phyloP scores from a whole-genome alignment of 495 filamentous ascomycete genomes.

The Cercophora newfieldiana region DNA sequence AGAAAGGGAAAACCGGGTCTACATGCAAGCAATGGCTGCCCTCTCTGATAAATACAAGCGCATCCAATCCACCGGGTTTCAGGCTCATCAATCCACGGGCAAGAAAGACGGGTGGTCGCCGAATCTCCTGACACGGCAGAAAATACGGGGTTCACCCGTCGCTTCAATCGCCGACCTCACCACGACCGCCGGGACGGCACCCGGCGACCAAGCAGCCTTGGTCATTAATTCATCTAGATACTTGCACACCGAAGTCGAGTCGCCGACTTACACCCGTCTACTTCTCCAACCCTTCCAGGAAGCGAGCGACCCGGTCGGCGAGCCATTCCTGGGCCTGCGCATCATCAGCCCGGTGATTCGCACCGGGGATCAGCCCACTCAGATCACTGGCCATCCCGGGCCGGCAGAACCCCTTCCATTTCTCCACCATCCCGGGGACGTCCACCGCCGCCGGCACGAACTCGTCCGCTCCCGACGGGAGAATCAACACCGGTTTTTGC shows the following conservation, averaged over 20 bases:
- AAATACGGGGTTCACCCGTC: slow-evolving; percentile 14
- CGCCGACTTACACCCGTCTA: background rate
- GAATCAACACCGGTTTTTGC: slow-evolving; percentile 57
- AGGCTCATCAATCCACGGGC: background rate
- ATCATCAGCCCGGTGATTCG: slow-evolving; percentile 45
- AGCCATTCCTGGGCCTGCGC: slow-evolving; percentile 39
- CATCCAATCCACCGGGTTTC: background rate
- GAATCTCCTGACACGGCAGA: background rate
- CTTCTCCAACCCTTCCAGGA: slow-evolving; percentile 34
- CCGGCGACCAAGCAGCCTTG: background rate
- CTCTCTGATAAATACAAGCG: background rate
- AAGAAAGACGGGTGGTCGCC: background rate
- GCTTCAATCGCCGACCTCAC: background rate
- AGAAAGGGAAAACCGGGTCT: background rate
- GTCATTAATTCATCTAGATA: too few relatives aligned
- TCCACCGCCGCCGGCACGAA: slow-evolving; percentile 64
- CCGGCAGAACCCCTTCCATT: slow-evolving; percentile 54
- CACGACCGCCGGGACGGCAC: background rate
- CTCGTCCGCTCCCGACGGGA: slow-evolving; percentile 75
- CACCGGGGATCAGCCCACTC: slow-evolving; percentile 45
- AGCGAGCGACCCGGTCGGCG: slow-evolving; percentile 37
- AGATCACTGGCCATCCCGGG: slow-evolving; percentile 42
- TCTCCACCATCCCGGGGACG: slow-evolving; percentile 61
- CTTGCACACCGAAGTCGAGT: background rate
- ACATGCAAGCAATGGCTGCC: background rate